Conservation (phyloP, 2,329 filamentous ascomycete species). For the Chaetomiaceae sp. region DNA sequence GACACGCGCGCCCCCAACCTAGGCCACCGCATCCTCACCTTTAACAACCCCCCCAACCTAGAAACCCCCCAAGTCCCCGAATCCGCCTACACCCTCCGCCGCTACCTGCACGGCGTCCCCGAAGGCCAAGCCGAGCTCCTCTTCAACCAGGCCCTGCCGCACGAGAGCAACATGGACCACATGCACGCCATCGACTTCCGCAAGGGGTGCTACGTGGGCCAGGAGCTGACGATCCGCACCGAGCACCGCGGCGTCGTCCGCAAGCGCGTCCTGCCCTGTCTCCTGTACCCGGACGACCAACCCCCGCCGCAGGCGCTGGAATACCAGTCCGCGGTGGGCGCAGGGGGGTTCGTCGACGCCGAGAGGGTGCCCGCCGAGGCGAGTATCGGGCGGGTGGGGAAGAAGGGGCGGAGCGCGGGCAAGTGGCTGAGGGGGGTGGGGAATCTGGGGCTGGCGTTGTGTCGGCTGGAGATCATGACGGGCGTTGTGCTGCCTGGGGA, state of each 20-base stretch:
- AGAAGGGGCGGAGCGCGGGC: constrained; percentile 67
- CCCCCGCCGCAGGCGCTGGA: constrained; percentile 39
- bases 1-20: constrained; percentile 54
- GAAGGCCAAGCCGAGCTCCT: constrained; percentile 81
- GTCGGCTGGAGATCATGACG: constrained; percentile 87
- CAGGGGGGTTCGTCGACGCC: constrained; percentile 12
- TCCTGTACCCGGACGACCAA: constrained; percentile 56
- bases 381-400: constrained; percentile 48
- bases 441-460: constrained; percentile 82
- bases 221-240: constrained; percentile 93
- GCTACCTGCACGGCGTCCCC: constrained; percentile 75
- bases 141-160: constrained; percentile 67
- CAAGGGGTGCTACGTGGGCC: constrained; percentile 95
- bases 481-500: constrained; percentile 67
- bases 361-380: constrained; percentile 42
- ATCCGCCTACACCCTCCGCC: constrained; percentile 65
- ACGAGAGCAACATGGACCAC: constrained; percentile 85
- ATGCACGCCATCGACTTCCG: constrained; percentile 84
- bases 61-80: constrained; percentile 35
- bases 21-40: constrained; percentile 47
- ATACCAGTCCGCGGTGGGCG: background rate
- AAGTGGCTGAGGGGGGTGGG: constrained; percentile 77
- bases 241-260: constrained; percentile 90
- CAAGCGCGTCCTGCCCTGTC: constrained; percentile 79
- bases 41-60: constrained; percentile 18